These are phyloP conservation scores for Xerocomellus amylosporus DNA, from an alignment of 768 basidiomycete species.

Conservation along the genomic window DNA sequence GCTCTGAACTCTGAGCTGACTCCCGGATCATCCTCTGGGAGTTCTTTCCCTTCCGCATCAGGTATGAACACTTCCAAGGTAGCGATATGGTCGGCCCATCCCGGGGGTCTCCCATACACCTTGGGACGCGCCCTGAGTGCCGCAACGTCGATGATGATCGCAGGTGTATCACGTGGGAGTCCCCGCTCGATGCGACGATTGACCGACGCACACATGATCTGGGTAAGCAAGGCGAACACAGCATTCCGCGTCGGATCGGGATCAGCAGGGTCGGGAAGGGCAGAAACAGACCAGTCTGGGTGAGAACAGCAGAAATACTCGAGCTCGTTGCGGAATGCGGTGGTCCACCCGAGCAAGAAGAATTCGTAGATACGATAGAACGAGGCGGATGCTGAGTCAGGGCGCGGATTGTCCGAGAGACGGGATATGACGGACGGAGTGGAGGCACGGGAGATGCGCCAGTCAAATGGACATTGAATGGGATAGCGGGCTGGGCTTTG, in stretches of 20 bases:
- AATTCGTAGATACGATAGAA: constrained; percentile 11
- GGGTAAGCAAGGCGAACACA: constrained; percentile 5
- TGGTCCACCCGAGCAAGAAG: constrained; percentile 10
- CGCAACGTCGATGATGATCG: constrained; percentile 10
- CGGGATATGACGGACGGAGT: neutral
- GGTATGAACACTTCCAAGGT: constrained; percentile 3
- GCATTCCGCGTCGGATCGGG: constrained; percentile 4
- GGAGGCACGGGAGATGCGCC: constrained; percentile 2
- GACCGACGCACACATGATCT: constrained; percentile 9
- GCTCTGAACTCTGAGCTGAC: constrained; percentile 6
- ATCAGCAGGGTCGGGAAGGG: constrained; percentile 1
- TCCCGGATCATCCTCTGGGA: neutral
- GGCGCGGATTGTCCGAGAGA: neutral
- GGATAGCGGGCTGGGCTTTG: neutral
- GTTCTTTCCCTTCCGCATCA: neutral
- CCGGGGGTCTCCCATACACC: constrained; percentile 4
- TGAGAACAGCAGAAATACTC: constrained; percentile 10
- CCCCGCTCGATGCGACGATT: constrained; percentile 12
- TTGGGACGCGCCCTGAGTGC: constrained; percentile 10
- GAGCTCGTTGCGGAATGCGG: constrained; percentile 11
- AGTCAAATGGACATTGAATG: neutral
- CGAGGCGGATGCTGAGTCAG: constrained; percentile 2
- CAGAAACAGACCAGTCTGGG: constrained; percentile 4
- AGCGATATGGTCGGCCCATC: neutral
- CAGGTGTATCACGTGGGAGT: constrained; percentile 7